A percentile compares a stretch with the other conserved stretches of the same genome.
Evolutionary conservation across 495 filamentous ascomycete genomes (phyloP).

Genomic region (Hypoxylon trugodes): DNA sequence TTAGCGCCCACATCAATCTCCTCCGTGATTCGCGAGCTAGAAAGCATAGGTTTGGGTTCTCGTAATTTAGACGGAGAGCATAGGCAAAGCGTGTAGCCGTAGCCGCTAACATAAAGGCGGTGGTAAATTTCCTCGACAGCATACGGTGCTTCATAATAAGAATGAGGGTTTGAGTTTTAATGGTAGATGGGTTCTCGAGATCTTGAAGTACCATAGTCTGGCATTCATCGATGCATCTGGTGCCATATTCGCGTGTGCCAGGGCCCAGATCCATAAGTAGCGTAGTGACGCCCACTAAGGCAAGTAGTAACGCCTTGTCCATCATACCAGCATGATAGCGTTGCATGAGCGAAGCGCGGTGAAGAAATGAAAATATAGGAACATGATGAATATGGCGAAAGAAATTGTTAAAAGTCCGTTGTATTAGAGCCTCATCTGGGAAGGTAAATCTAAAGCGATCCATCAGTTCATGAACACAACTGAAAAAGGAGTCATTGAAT

Average conservation of each 20-base stretch:
- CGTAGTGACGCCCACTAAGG: slow-evolving; percentile 58
- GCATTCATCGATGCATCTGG: slow-evolving; percentile 57
- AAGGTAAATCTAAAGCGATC: slow-evolving; percentile 38
- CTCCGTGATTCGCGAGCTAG: slow-evolving; percentile 59
- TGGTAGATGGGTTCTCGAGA: slow-evolving; percentile 56
- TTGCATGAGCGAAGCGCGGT: slow-evolving; percentile 61
- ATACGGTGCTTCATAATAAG: slow-evolving; percentile 59
- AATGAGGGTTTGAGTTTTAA: slow-evolving; percentile 58
- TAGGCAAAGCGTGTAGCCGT: slow-evolving; percentile 58
- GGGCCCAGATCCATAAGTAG: slow-evolving; percentile 55
- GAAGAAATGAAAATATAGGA: slow-evolving; percentile 59
- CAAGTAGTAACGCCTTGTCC: slow-evolving; percentile 55
- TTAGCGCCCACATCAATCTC: slow-evolving; percentile 61
- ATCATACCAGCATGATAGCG: slow-evolving; percentile 58
- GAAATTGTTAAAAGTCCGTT: slow-evolving; percentile 56
- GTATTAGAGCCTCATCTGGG: slow-evolving; percentile 51
- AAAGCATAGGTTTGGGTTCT: slow-evolving; percentile 58
- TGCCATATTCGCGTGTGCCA: slow-evolving; percentile 53
- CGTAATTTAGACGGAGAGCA: slow-evolving; percentile 58
- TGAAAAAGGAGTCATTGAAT: slow-evolving; percentile 1
- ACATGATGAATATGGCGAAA: slow-evolving; percentile 62
- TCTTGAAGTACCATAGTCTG: slow-evolving; percentile 52
- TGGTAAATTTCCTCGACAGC: slow-evolving; percentile 53
- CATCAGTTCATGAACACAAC: slow-evolving; percentile 26
- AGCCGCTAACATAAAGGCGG: slow-evolving; percentile 59